phyloP scores from a whole-genome alignment of 306 rosid genomes.

The Leucaena leucocephala region DNA sequence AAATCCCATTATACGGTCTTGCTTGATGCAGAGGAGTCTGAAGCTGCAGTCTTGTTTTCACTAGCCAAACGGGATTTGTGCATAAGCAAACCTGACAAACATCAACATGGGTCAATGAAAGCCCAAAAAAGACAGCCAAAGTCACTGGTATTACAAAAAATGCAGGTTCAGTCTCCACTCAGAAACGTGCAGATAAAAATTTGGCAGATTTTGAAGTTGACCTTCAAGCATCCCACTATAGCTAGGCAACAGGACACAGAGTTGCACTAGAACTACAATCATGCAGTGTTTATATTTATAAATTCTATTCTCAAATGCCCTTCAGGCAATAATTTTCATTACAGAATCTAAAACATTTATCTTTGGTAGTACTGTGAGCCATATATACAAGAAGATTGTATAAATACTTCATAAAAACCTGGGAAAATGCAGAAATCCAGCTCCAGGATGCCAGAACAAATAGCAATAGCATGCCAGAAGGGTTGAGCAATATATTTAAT shows the following conservation, averaged over 20 bases:
- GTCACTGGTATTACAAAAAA: constrained; percentile 11
- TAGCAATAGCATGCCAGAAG: constrained; percentile 27
- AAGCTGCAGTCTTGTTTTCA: constrained; percentile 97
- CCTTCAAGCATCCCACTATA: constrained; percentile 29
- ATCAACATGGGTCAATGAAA: constrained; percentile 34
- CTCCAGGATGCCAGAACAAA: constrained; percentile 26
- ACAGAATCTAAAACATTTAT: constrained; percentile 26
- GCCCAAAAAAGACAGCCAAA: not conserved
- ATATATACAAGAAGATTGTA: not conserved
- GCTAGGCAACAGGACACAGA: constrained; percentile 18
- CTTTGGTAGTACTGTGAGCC: constrained; percentile 14
- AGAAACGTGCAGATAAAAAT: constrained; percentile 13
- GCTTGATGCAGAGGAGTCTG: constrained; percentile 93
- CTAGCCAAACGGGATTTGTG: constrained; percentile 95
- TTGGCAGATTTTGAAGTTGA: constrained; percentile 23
- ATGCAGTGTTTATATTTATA: constrained; percentile 23
- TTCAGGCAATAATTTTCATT: constrained; percentile 20
- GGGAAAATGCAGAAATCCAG: constrained; percentile 17
- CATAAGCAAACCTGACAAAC: constrained; percentile 76
- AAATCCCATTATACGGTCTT: constrained; percentile 81
- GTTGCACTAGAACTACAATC: not conserved
- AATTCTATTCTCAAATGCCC: constrained; percentile 30
- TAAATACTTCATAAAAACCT: constrained; percentile 26
- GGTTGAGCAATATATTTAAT: constrained; percentile 21
- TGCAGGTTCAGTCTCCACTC: constrained; percentile 24